A percentile compares a stretch with the other conserved stretches of the same genome.
Conservation (phyloP, 805 yeast genomes). For the Kuraishia capsulata region DNA sequence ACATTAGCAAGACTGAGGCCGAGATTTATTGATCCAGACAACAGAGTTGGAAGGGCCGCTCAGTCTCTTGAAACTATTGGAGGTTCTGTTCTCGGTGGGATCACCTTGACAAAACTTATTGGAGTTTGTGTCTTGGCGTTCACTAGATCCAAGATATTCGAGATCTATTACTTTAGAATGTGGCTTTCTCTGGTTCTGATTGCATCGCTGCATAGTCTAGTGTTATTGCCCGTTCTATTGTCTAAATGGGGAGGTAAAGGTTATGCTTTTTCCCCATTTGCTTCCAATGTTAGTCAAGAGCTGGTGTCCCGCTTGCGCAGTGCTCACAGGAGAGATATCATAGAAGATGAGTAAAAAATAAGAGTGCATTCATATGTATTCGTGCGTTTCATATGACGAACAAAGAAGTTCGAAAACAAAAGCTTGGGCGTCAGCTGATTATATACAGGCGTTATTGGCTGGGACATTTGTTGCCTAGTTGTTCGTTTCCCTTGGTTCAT, state of each 20-base stretch:
- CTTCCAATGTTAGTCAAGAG: neutral
- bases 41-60: conserved; percentile 26
- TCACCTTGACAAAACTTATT: conserved; percentile 78
- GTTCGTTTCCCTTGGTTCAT: too few species aligned
- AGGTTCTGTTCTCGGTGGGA: conserved; percentile 84
- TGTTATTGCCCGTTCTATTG: conserved; percentile 69
- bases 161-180: conserved; percentile 89
- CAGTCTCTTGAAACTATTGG: conserved; percentile 75
- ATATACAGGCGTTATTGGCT: neutral
- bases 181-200: conserved; percentile 75
- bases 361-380: neutral
- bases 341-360: neutral
- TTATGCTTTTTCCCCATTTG: conserved; percentile 19
- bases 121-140: conserved; percentile 85
- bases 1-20: conserved; percentile 2
- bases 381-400: neutral
- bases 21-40: conserved; percentile 1
- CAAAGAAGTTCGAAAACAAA: neutral
- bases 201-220: conserved; percentile 72
- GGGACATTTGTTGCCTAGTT: too few species aligned
- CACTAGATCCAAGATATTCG: conserved; percentile 81
- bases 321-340: neutral
- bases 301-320: conserved; percentile 1
- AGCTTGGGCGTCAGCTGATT: neutral
- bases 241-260: conserved; percentile 55